Evolutionary conservation across 1,284 basidiomycete species (phyloP).

Genomic region (Wolfiporia cocos): DNA sequence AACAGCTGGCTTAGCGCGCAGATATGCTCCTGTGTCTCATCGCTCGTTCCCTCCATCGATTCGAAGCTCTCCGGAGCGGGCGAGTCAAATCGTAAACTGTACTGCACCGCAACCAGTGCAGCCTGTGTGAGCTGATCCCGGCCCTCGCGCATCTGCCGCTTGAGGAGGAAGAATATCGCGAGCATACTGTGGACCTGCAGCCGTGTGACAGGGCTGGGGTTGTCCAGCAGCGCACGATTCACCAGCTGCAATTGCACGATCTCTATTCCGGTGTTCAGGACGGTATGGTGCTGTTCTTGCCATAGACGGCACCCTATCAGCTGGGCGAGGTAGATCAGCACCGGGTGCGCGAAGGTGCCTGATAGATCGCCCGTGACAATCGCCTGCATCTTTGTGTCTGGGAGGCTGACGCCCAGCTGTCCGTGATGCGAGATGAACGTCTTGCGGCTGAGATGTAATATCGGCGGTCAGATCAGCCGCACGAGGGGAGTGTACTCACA

Average conservation of each 20-base stretch:
- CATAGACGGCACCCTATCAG: conserved; percentile 21
- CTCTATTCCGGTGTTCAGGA: conserved; percentile 10
- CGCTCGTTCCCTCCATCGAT: conserved; percentile 10
- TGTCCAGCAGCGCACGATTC: conserved; percentile 11
- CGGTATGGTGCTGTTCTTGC: conserved; percentile 16
- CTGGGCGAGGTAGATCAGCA: conserved; percentile 19
- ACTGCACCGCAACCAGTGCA: conserved; percentile 10
- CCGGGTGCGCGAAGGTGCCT: conserved; percentile 18
- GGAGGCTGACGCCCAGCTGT: conserved; percentile 17
- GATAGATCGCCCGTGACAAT: conserved; percentile 20
- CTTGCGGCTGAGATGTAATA: conserved; percentile 14
- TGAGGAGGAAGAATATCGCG: conserved; percentile 19
- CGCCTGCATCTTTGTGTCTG: conserved; percentile 18
- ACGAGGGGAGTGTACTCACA: conserved; percentile 7
- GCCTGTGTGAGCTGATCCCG: conserved; percentile 17
- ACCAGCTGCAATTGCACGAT: conserved; percentile 14
- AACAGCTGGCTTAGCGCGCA: conserved; percentile 19
- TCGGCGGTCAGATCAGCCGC: neutral
- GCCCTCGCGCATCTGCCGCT: conserved; percentile 17
- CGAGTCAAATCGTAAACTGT: conserved; percentile 8
- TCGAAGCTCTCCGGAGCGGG: conserved; percentile 9
- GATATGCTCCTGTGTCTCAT: conserved; percentile 18
- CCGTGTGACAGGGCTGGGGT: conserved; percentile 15
- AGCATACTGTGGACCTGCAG: conserved; percentile 19
- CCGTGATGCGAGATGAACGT: conserved; percentile 18